These are phyloP conservation scores for Glycine latifolia DNA, from an alignment of 306 rosid species.

Conservation along the genomic window DNA sequence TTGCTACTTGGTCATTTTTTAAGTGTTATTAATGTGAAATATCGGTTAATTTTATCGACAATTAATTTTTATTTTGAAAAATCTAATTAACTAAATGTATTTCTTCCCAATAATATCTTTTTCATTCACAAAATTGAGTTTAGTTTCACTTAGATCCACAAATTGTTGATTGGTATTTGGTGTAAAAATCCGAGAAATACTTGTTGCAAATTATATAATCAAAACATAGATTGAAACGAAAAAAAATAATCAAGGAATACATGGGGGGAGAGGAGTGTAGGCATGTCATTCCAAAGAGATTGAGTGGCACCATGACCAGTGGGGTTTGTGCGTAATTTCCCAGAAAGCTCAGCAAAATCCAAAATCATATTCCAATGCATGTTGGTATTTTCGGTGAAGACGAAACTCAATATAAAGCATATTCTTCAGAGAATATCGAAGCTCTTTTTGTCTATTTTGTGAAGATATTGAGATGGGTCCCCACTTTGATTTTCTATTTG, in stretches of 20 bases:
- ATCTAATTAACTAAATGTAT: no score
- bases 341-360: conserved; percentile 1
- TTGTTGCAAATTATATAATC: background rate
- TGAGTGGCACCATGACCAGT: background rate
- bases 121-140: no score
- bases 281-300: conserved; percentile 16
- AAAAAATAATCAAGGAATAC: background rate
- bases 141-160: no score
- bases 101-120: no score
- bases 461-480: background rate
- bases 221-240: background rate
- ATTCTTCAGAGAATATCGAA: conserved; percentile 21
- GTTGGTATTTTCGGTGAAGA: conserved; percentile 15
- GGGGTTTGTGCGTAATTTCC: conserved; percentile 29
- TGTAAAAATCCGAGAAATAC: background rate
- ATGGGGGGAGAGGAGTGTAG: background rate
- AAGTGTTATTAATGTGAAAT: no score
- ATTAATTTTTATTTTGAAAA: no score
- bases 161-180: background rate
- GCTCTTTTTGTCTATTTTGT: background rate
- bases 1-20: no score
- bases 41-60: no score
- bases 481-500: background rate
- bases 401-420: conserved; percentile 10
- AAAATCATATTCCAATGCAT: background rate